Evolutionary conservation across 306 rosid genomes (phyloP).

Genomic region (Vigna nakashimae): DNA sequence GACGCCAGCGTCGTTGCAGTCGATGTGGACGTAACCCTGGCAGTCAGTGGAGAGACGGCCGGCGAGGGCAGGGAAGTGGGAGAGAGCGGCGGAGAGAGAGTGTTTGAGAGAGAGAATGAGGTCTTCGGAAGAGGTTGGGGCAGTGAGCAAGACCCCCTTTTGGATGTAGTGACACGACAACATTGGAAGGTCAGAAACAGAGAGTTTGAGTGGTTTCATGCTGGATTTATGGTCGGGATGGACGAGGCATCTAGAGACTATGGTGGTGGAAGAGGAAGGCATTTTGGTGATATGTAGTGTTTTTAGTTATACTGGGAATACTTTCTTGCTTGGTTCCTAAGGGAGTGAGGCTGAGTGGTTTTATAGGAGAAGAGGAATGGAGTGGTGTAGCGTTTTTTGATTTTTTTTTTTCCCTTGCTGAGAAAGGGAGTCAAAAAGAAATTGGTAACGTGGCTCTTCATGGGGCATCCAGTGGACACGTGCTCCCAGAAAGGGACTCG

Average conservation of each 20-base stretch:
- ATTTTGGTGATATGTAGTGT: constrained; percentile 42
- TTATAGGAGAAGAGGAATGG: background rate
- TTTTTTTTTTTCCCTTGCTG: no score
- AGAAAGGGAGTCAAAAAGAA: background rate
- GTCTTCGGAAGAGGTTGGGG: constrained; percentile 66
- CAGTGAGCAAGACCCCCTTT: constrained; percentile 68
- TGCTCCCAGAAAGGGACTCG: no score
- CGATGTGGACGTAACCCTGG: constrained; percentile 61
- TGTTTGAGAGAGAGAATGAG: constrained; percentile 58
- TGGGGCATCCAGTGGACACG: no score
- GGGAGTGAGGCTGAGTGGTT: background rate
- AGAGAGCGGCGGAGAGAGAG: constrained; percentile 65
- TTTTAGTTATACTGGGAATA: no score
- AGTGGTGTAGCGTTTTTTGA: background rate
- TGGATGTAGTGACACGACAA: constrained; percentile 91
- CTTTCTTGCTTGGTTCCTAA: background rate
- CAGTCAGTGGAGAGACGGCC: constrained; percentile 70
- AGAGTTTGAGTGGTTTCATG: constrained; percentile 62
- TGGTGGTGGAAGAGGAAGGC: constrained; percentile 74
- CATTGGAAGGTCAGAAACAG: constrained; percentile 91
- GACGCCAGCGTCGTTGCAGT: constrained; percentile 78
- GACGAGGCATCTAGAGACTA: constrained; percentile 65
- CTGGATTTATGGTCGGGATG: constrained; percentile 65
- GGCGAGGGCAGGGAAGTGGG: constrained; percentile 85
- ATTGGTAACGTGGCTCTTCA: no score